Conservation (phyloP, 148 eudicot species). For the Gaultheria prostrata region DNA sequence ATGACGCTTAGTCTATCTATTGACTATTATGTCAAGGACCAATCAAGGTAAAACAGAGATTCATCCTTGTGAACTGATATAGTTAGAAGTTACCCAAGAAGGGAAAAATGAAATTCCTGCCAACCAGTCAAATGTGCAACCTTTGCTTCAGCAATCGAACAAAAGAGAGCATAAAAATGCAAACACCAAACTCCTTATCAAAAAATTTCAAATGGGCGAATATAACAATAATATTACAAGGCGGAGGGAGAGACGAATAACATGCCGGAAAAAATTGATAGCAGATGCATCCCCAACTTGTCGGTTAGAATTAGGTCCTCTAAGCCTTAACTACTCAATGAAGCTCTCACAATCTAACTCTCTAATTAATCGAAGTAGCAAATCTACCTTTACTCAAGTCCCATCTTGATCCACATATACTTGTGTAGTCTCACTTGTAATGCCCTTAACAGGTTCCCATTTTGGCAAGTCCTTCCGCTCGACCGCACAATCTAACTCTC, state of each 20-base stretch:
- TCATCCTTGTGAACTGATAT: not conserved
- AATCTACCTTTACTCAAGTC: not conserved
- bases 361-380: not conserved
- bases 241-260: not conserved
- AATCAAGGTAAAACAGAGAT: not conserved
- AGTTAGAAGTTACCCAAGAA: not conserved
- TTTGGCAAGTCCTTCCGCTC: not conserved
- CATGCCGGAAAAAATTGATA: not conserved
- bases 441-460: not conserved
- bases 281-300: not conserved
- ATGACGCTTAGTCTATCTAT: not conserved
- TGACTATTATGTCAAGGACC: not conserved
- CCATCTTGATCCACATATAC: not conserved
- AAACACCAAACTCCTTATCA: not conserved
- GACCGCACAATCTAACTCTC: no score
- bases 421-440: not conserved
- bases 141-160: not conserved
- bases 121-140: not conserved
- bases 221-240: not conserved
- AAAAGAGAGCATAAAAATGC: not conserved
- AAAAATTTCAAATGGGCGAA: not conserved
- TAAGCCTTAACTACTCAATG: conserved; percentile 2
- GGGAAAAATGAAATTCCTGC: not conserved
- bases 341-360: not conserved
- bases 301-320: not conserved